Conservation (phyloP, 306 rosid species). For the Corylus americana region DNA sequence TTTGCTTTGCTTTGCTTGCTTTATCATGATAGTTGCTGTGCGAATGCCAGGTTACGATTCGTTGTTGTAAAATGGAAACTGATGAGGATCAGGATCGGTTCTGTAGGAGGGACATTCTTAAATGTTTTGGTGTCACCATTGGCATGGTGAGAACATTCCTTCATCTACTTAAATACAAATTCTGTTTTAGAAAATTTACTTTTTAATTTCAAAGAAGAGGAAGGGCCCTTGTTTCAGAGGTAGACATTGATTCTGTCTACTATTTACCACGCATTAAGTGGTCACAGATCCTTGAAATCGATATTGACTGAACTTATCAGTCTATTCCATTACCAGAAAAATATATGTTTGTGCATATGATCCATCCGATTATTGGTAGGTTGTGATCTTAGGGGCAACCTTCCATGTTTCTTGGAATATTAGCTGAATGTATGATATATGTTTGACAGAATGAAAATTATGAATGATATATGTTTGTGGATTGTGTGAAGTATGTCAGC, state of each 20-base stretch:
- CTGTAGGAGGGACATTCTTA: conserved; percentile 55
- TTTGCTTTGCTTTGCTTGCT: background rate
- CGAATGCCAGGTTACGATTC: conserved; percentile 51
- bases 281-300: background rate
- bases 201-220: background rate
- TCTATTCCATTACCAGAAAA: background rate
- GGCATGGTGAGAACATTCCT: conserved; percentile 65
- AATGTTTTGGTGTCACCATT: conserved; percentile 57
- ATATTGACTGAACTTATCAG: background rate
- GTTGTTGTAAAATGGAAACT: conserved; percentile 48
- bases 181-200: background rate
- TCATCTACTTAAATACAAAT: background rate
- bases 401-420: background rate
- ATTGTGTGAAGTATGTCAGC: background rate
- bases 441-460: background rate
- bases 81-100: conserved; percentile 41
- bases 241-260: background rate
- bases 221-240: background rate
- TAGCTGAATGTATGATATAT: background rate
- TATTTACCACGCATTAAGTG: background rate
- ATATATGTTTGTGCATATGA: background rate
- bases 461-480: background rate
- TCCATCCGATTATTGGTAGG: background rate
- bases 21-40: conserved; percentile 3
- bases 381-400: background rate